Evolutionary conservation across 2,329 filamentous ascomycete genomes (phyloP).

Genomic region (Didymella glomerata): DNA sequence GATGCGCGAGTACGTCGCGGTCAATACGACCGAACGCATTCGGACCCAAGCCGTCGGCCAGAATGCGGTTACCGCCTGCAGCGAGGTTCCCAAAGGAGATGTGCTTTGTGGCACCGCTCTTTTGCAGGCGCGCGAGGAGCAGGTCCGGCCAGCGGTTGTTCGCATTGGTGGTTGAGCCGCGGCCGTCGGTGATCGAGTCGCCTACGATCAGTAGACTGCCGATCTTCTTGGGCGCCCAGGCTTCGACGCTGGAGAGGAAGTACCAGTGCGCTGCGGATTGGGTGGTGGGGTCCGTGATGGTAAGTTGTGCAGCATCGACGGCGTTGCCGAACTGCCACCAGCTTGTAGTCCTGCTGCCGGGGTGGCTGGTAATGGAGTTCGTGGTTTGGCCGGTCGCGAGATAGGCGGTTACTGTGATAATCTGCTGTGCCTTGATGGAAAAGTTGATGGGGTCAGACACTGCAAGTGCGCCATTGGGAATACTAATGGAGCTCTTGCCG

Average conservation of each 20-base stretch:
- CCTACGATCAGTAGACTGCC: conserved; percentile 65
- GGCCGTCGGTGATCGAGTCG: conserved; percentile 72
- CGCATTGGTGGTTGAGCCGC: conserved; percentile 65
- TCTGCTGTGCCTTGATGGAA: conserved; percentile 59
- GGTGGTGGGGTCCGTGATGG: conserved; percentile 49
- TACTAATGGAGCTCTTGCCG: conserved; percentile 60
- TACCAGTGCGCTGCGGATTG: conserved; percentile 60
- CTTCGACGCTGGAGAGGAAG: conserved; percentile 67
- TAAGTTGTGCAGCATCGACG: conserved; percentile 60
- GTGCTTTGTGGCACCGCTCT: conserved; percentile 52
- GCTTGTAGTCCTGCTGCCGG: conserved; percentile 69
- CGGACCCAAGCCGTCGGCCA: conserved; percentile 69
- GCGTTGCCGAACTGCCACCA: conserved; percentile 68
- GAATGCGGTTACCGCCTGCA: conserved; percentile 72
- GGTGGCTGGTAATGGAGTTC: conserved; percentile 68
- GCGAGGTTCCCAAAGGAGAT: conserved; percentile 71
- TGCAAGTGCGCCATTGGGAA: conserved; percentile 64
- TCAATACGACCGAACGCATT: conserved; percentile 68
- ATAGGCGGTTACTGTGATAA: conserved; percentile 68
- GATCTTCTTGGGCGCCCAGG: conserved; percentile 56
- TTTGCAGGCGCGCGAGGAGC: conserved; percentile 57
- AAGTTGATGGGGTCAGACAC: conserved; percentile 71
- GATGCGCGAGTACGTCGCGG: conserved; percentile 68
- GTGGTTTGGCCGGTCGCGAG: conserved; percentile 64
- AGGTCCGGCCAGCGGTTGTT: conserved; percentile 62